Percentiles rank a stretch among this genome's conserved stretches.
phyloP scores from a whole-genome alignment of 2,329 filamentous ascomycete species.

The Beauveria sp. region DNA sequence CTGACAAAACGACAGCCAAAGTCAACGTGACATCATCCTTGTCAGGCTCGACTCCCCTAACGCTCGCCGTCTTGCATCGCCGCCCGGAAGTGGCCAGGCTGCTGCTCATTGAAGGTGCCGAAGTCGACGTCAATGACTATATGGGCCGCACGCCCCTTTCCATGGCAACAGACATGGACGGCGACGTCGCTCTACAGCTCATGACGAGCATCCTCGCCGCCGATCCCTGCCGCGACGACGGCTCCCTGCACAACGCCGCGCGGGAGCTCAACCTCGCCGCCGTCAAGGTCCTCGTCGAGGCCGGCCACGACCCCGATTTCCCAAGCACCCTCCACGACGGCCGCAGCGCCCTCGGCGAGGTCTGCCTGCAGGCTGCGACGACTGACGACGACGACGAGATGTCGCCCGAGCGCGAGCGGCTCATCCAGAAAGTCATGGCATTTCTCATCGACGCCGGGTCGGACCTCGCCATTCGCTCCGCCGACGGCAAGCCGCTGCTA shows the following conservation, averaged over 20 bases:
- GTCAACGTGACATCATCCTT: slow-evolving; percentile 46
- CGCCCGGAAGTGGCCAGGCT: slow-evolving; percentile 50
- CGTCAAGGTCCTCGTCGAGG: slow-evolving; percentile 48
- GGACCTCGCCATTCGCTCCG: slow-evolving; percentile 46
- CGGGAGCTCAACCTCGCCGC: slow-evolving; percentile 51
- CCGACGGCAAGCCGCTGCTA: slow-evolving; percentile 50
- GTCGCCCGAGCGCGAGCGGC: slow-evolving; percentile 39
- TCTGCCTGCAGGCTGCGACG: slow-evolving; percentile 50
- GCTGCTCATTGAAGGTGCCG: slow-evolving; percentile 50
- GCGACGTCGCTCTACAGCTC: slow-evolving; percentile 45
- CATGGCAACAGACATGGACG: slow-evolving; percentile 49
- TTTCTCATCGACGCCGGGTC: slow-evolving; percentile 49
- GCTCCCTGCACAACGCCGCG: slow-evolving; percentile 60
- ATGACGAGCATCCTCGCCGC: slow-evolving; percentile 48
- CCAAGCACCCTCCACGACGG: slow-evolving; percentile 55
- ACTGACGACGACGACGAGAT: slow-evolving; percentile 31
- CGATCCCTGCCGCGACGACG: slow-evolving; percentile 53
- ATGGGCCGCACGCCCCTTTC: slow-evolving; percentile 52
- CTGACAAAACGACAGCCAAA: slow-evolving; percentile 35
- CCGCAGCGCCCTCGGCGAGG: slow-evolving; percentile 54
- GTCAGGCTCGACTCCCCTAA: slow-evolving; percentile 49
- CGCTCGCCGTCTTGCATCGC: slow-evolving; percentile 49
- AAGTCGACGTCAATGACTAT: slow-evolving; percentile 50
- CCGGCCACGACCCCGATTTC: slow-evolving; percentile 57
- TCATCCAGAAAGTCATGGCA: slow-evolving; percentile 49